phyloP scores from a whole-genome alignment of 306 rosid genomes.

The Datisca glomerata region DNA sequence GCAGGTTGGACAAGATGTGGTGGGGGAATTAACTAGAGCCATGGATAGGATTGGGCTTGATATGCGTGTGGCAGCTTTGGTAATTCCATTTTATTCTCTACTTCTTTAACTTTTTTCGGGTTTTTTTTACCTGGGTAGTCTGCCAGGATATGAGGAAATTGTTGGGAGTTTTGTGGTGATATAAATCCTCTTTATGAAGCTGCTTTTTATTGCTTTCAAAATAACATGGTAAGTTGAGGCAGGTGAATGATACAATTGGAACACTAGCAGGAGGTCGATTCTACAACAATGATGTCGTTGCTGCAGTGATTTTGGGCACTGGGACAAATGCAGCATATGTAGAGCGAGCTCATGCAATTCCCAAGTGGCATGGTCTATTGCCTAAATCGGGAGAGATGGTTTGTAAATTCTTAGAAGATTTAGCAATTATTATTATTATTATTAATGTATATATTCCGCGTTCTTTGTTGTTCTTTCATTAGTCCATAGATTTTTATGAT shows the following conservation, averaged over 20 bases:
- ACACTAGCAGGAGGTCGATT: conserved; percentile 87
- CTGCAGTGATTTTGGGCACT: conserved; percentile 91
- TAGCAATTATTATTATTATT: no score
- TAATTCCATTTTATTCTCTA: conserved; percentile 24
- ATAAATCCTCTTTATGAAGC: background rate
- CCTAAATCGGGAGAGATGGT: conserved; percentile 97
- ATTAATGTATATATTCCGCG: no score
- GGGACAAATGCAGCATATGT: conserved; percentile 98
- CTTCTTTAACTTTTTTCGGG: background rate
- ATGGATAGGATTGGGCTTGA: conserved; percentile 70
- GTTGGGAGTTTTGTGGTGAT: background rate
- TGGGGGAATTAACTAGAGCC: conserved; percentile 57
- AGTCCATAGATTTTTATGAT: no score
- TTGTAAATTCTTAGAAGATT: conserved; percentile 8
- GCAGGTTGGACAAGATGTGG: conserved; percentile 96
- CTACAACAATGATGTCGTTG: conserved; percentile 60
- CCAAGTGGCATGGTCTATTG: conserved; percentile 80
- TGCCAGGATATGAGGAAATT: no score
- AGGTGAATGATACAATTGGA: conserved; percentile 96
- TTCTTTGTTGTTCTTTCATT: no score
- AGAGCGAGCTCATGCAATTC: conserved; percentile 79
- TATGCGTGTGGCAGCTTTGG: conserved; percentile 89
- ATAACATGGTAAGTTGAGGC: conserved; percentile 24
- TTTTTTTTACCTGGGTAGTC: background rate
- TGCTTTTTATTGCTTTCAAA: conserved; percentile 3